phyloP scores from a whole-genome alignment of 352 stramenopile species.

The Peronosclerospora sorghi region DNA sequence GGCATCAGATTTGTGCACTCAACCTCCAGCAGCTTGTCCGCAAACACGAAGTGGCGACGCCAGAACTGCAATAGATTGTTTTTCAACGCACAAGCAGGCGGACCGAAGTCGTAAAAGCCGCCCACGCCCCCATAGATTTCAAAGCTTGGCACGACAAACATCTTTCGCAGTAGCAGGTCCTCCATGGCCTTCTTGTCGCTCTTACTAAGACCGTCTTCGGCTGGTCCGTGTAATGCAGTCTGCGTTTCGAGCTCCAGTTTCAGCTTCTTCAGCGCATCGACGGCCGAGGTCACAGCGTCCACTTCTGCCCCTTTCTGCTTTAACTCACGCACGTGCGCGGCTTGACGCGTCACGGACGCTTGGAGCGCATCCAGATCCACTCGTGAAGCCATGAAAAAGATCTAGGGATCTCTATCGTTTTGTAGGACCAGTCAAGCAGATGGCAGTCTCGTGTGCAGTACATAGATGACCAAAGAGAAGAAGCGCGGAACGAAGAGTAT shows the following conservation, averaged over 20 bases:
- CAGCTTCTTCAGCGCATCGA: conserved; percentile 89
- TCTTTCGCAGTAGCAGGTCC: conserved; percentile 96
- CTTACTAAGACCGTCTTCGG: conserved; percentile 53
- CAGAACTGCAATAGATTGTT: conserved; percentile 94
- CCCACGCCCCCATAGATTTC: conserved; percentile 99
- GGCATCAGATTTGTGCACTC: conserved; percentile 98
- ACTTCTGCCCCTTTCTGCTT: conserved; percentile 91
- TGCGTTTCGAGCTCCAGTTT: conserved; percentile 85
- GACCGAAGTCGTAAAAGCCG: conserved; percentile 98
- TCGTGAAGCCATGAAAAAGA: conserved; percentile 2
- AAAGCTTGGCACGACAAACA: conserved; percentile 99
- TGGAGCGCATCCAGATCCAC: conserved; percentile 90
- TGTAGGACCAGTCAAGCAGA: conserved; percentile 1
- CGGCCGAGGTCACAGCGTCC: conserved; percentile 83
- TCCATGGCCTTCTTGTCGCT: conserved; percentile 90
- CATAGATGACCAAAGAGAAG: no score
- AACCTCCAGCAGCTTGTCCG: conserved; percentile 98
- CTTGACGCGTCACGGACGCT: conserved; percentile 92
- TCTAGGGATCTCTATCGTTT: not conserved
- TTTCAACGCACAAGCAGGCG: conserved; percentile 91
- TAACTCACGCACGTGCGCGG: conserved; percentile 89
- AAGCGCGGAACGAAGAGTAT: not conserved
- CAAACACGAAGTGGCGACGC: conserved; percentile 97
- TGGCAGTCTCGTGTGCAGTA: not conserved
- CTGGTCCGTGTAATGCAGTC: conserved; percentile 58